Conservation (phyloP, 192 early-diverging fungal genomes). For the Coemansia sp. region DNA sequence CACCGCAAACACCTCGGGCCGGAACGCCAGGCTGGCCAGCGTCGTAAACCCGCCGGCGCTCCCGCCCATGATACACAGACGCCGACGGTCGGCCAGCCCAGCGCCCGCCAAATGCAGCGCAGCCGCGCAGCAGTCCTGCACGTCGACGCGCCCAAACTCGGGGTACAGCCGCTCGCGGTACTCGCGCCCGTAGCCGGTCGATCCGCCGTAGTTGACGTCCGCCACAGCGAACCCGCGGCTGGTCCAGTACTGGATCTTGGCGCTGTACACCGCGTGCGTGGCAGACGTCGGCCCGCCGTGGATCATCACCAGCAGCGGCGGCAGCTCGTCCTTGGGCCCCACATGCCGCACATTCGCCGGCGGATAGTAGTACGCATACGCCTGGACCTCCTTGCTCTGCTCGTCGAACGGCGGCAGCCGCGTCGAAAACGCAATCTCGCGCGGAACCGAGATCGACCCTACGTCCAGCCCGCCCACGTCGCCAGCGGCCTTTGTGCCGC, state of each 20-base stretch:
- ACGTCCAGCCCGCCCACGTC: conserved; percentile 1
- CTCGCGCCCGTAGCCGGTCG: conserved; percentile 71
- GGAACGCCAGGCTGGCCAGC: conserved; percentile 67
- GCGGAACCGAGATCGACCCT: conserved; percentile 64
- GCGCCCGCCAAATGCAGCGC: conserved; percentile 62
- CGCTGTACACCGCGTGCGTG: conserved; percentile 42
- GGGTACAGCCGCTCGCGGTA: conserved; percentile 72
- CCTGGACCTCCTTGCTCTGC: conserved; percentile 4
- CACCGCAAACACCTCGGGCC: conserved; percentile 69
- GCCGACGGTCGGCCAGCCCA: conserved; percentile 62
- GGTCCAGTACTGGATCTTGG: conserved; percentile 72
- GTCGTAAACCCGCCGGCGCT: conserved; percentile 73
- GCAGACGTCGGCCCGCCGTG: conserved; percentile 74
- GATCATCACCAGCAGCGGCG: conserved; percentile 69
- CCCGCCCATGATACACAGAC: conserved; percentile 68
- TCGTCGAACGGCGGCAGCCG: conserved; percentile 31
- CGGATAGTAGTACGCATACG: conserved; percentile 64
- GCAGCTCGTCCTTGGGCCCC: conserved; percentile 56
- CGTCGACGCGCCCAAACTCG: conserved; percentile 76
- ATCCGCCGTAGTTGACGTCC: conserved; percentile 82
- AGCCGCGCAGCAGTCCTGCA: conserved; percentile 74
- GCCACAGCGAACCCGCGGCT: conserved; percentile 73
- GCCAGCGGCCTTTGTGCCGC: not conserved
- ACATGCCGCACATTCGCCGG: conserved; percentile 64
- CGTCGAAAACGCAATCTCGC: conserved; percentile 66